A percentile compares a stretch with the other conserved stretches of the same genome.
Evolutionary conservation across 352 stramenopile genomes (phyloP).

Genomic region (Aphanomyces stellatus): DNA sequence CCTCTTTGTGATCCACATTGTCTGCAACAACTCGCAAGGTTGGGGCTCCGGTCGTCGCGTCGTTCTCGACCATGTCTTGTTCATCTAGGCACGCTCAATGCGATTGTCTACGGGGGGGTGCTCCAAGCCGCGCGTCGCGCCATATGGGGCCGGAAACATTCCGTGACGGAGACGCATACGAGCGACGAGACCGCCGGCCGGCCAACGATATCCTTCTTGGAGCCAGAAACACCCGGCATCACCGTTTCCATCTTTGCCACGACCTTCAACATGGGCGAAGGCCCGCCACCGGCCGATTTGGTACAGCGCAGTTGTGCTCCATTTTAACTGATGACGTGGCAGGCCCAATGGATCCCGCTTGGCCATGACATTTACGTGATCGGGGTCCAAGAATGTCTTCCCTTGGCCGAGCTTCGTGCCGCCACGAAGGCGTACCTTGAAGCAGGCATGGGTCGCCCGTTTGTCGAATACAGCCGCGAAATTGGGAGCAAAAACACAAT

Average conservation of each 20-base stretch:
- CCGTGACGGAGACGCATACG: neutral
- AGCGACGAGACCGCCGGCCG: neutral
- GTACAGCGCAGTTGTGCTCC: too few species aligned
- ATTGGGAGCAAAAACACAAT: conserved; percentile 74
- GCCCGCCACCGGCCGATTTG: neutral
- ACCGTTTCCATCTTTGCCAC: conserved; percentile 14
- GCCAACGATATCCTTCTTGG: neutral
- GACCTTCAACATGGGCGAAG: conserved; percentile 17
- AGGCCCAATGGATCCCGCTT: conserved; percentile 72
- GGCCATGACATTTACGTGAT: conserved; percentile 86
- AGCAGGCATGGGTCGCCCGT: conserved; percentile 43
- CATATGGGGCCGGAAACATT: neutral
- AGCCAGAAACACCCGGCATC: neutral
- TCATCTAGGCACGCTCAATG: conserved; percentile 9
- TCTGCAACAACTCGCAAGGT: conserved; percentile 18
- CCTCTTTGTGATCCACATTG: conserved; percentile 7
- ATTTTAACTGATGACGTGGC: neutral
- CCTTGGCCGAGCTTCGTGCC: conserved; percentile 55
- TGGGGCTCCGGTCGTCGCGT: neutral
- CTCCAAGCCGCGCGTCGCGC: neutral
- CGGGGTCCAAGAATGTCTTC: conserved; percentile 88
- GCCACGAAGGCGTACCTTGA: conserved; percentile 59
- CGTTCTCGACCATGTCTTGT: neutral
- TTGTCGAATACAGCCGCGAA: conserved; percentile 65
- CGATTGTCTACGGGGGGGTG: conserved; percentile 11